Evolutionary conservation across 306 rosid species (phyloP).

Genomic region (Styphnolobium japonicum): DNA sequence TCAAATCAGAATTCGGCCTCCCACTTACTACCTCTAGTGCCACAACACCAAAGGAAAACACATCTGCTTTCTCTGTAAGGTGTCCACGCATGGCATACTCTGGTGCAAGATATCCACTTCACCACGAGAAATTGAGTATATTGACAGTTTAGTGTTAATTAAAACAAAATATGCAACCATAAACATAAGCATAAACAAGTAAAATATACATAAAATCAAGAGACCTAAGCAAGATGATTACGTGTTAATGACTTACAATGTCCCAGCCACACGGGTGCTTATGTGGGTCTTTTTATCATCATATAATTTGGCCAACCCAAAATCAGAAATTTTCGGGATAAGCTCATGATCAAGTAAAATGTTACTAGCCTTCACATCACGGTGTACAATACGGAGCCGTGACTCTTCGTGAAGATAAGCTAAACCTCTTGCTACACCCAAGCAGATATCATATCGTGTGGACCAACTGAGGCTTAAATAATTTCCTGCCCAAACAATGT

Average conservation of each 20-base stretch:
- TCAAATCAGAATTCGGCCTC: conserved; percentile 62
- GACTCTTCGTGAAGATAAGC: conserved; percentile 83
- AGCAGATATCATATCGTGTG: conserved; percentile 63
- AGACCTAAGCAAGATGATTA: neutral
- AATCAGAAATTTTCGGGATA: conserved; percentile 76
- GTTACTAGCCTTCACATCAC: conserved; percentile 86
- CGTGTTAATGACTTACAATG: conserved; percentile 51
- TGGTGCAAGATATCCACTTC: conserved; percentile 85
- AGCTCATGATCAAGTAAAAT: conserved; percentile 69
- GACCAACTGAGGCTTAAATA: conserved; percentile 58
- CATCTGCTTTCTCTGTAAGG: conserved; percentile 82
- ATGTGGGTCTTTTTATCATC: conserved; percentile 79
- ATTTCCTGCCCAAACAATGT: conserved; percentile 39
- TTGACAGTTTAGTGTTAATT: neutral
- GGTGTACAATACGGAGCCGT: conserved; percentile 66
- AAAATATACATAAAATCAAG: neutral
- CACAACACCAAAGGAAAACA: conserved; percentile 86
- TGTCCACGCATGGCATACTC: conserved; percentile 89
- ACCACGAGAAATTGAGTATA: conserved; percentile 9
- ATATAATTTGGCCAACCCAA: conserved; percentile 78
- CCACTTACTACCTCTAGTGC: conserved; percentile 77
- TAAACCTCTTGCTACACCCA: conserved; percentile 77
- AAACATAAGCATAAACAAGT: neutral
- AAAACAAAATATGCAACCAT: neutral
- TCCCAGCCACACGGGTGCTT: conserved; percentile 79